Evolutionary conservation across 805 yeast species (phyloP).

Genomic region (Debaryomyces maramus): DNA sequence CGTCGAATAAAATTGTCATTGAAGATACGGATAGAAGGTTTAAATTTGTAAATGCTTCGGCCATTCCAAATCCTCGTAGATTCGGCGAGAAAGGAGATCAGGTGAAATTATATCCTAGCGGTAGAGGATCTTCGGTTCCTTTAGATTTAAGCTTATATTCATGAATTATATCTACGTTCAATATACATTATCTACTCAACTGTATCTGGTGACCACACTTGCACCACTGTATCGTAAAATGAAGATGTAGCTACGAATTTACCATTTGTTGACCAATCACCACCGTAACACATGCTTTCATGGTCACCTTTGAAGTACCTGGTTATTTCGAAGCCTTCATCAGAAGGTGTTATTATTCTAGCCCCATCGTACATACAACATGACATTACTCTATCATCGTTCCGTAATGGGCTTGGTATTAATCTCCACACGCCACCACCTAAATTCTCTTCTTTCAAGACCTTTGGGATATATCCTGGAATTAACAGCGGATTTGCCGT

Average conservation of each 20-base stretch:
- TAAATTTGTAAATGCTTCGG: conserved; percentile 62
- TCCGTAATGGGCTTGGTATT: conserved; percentile 52
- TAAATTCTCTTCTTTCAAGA: conserved; percentile 47
- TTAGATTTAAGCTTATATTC: conserved; percentile 50
- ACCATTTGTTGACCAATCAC: conserved; percentile 70
- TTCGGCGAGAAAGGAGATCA: conserved; percentile 53
- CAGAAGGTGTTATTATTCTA: conserved; percentile 46
- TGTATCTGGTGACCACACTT: conserved; percentile 57
- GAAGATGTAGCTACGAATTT: conserved; percentile 74
- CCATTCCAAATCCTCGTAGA: conserved; percentile 85
- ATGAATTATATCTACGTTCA: conserved; percentile 5
- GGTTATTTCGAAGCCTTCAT: conserved; percentile 25
- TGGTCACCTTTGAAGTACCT: conserved; percentile 66
- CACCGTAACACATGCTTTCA: conserved; percentile 93
- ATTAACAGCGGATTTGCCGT: conserved; percentile 32
- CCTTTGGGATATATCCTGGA: conserved; percentile 54
- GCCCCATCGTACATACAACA: conserved; percentile 99
- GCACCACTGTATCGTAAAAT: conserved; percentile 83
- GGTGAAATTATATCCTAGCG: conserved; percentile 87
- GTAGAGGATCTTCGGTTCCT: conserved; percentile 91
- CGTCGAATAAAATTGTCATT: conserved; percentile 42
- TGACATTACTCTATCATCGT: conserved; percentile 55
- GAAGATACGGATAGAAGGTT: conserved; percentile 62
- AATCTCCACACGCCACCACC: conserved; percentile 98
- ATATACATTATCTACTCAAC: conserved; percentile 1